Evolutionary conservation across 2,329 filamentous ascomycete species (phyloP), one percentile per base, ranked within the genome.

Genomic region (Talaromyces sp.): DNA sequence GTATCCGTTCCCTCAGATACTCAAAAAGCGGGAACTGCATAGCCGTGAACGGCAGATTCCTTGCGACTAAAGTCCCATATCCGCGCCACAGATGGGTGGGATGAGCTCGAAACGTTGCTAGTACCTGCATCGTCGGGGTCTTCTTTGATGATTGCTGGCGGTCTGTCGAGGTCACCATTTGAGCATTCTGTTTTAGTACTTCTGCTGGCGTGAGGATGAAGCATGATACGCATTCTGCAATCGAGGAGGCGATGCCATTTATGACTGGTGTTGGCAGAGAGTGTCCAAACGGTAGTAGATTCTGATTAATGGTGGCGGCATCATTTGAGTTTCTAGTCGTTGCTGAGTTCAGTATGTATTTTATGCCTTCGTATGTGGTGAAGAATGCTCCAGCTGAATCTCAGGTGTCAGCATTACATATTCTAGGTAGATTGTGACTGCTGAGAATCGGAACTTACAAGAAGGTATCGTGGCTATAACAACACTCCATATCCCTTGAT

Each of bases 111-210:
- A 90, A 88, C 28, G 80, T 79, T 16, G 75, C 73, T 9, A 89
- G 73, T 0, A 86, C 86, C 72, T 85, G 76, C 5, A 87, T 50
- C 75, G 83, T 86, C 0, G 84, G 82, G 61, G 81, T 55, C 73
- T 4, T 59, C 8, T 14, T 55, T 9, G 18, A 31, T 75, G 18
- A n/a, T 33, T 5, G 33, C 2, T 25, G 35, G 18, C 5, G 46
- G 37, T 57, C 37, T 42, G 65, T 18, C 62, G 50, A 70, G 23
- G 80, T 80, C 0, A 95, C 81, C 84, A 96, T 92, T 75, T 96
- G 92, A 0, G 93, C 92, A 75, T 96, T 96, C 73, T 96, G 92
- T 78, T 97, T 96, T 66, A 96, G 85, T 7, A 96, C 91, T 74
- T 96, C 92, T 14, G 92, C 91, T 0, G 92, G 93, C 0, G 92